phyloP scores from a whole-genome alignment of 345 rosid genomes.

The Populus pruinosa region DNA sequence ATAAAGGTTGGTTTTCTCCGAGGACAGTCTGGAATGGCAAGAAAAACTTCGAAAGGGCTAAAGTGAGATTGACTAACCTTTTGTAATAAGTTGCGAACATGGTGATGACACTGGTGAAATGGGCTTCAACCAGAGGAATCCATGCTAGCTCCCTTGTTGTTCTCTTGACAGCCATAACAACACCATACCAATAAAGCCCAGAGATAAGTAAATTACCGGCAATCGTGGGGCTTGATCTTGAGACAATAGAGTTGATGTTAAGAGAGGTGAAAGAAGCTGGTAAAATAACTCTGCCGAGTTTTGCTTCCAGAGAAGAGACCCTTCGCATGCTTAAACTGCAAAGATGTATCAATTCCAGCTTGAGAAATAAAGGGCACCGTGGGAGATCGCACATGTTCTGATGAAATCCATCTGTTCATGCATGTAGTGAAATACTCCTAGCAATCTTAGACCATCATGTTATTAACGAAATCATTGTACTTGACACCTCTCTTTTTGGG shows the following conservation, averaged over 20 bases:
- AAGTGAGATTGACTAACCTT: slow-evolving; percentile 13
- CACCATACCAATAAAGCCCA: slow-evolving; percentile 31
- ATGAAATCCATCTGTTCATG: too few species aligned
- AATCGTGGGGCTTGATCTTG: slow-evolving; percentile 30
- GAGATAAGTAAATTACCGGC: slow-evolving; percentile 24
- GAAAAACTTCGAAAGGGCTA: neutral
- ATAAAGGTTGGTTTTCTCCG: slow-evolving; percentile 2
- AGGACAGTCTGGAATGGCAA: slow-evolving; percentile 8
- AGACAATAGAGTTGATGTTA: slow-evolving; percentile 11
- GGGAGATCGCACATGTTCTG: slow-evolving; percentile 9
- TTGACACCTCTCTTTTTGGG: too few species aligned
- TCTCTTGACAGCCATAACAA: slow-evolving; percentile 21
- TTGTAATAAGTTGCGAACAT: slow-evolving; percentile 30
- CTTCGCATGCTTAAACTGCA: slow-evolving; percentile 25
- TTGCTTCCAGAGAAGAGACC: slow-evolving; percentile 27
- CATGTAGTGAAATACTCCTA: too few species aligned
- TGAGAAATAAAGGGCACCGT: slow-evolving; percentile 29
- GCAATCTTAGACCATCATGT: too few species aligned
- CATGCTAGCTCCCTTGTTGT: slow-evolving; percentile 26
- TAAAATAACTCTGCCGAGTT: slow-evolving; percentile 4
- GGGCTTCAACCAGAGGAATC: slow-evolving; percentile 20
- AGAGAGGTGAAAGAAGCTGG: neutral
- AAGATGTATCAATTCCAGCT: slow-evolving; percentile 33
- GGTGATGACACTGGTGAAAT: slow-evolving; percentile 19
- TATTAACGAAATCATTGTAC: too few species aligned